These are phyloP conservation scores for Chalciporus piperatus DNA, from an alignment of 768 basidiomycete species.

Conservation along the genomic window DNA sequence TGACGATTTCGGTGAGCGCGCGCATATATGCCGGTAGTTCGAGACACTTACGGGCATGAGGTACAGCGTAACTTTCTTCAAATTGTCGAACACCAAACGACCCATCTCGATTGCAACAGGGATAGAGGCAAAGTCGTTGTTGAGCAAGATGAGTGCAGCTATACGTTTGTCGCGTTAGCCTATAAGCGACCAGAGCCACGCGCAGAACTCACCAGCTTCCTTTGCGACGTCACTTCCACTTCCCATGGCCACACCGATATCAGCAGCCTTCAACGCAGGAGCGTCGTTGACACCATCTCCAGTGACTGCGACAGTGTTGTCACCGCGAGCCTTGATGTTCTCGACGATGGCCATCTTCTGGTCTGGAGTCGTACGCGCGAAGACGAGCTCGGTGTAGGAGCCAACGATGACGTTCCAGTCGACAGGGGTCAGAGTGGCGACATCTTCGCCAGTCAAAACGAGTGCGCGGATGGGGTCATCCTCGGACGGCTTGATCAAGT, in stretches of 20 bases:
- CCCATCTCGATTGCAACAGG: slow-evolving; percentile 58
- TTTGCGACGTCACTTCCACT: slow-evolving; percentile 51
- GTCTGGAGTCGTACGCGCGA: slow-evolving; percentile 54
- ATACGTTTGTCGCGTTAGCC: background rate
- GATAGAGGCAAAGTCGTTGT: slow-evolving; percentile 60
- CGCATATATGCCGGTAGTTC: background rate
- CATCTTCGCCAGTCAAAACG: slow-evolving; percentile 45
- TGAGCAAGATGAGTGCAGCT: slow-evolving; percentile 50
- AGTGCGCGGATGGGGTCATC: slow-evolving; percentile 39
- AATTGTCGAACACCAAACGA: slow-evolving; percentile 56
- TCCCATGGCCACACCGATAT: slow-evolving; percentile 56
- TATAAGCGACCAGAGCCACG: background rate
- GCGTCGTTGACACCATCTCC: slow-evolving; percentile 60
- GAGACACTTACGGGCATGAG: slow-evolving; percentile 38
- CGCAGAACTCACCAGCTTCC: slow-evolving; percentile 43
- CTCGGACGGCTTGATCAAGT: slow-evolving; percentile 34
- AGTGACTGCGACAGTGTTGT: slow-evolving; percentile 49
- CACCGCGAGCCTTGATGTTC: slow-evolving; percentile 45
- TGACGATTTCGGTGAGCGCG: background rate
- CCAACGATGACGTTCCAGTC: slow-evolving; percentile 43
- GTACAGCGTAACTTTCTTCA: slow-evolving; percentile 51
- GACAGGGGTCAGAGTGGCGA: slow-evolving; percentile 32
- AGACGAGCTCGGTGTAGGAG: slow-evolving; percentile 43
- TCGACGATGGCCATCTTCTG: slow-evolving; percentile 59
- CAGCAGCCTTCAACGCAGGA: slow-evolving; percentile 48